Evolutionary conservation across 139 green algal genomes (phyloP).

Genomic region (Yamagishiella unicocca): DNA sequence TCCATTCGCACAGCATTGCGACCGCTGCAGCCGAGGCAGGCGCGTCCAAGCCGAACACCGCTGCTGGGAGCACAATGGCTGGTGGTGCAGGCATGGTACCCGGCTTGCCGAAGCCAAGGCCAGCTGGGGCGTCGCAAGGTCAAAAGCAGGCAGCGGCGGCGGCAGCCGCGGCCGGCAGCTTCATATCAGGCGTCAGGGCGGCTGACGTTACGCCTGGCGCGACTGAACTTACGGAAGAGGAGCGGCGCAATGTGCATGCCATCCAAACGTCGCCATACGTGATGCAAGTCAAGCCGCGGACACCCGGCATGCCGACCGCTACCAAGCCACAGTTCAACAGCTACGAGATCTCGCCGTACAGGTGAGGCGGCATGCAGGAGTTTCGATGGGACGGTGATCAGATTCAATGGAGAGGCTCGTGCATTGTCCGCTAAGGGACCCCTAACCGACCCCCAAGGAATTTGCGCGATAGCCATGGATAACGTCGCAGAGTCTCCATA

Average conservation of each 20-base stretch:
- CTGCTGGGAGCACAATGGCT: neutral
- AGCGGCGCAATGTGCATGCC: conserved; percentile 59
- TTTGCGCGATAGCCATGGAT: no score
- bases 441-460: no score
- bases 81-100: neutral
- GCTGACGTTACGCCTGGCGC: neutral
- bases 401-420: no score
- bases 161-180: neutral
- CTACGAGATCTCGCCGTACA: conserved; percentile 90
- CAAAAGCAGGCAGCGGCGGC: neutral
- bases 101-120: neutral
- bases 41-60: neutral
- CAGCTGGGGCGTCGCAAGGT: neutral
- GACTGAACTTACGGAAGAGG: conserved; percentile 48
- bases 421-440: no score
- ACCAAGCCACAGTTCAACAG: conserved; percentile 20
- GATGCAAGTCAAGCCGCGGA: conserved; percentile 57
- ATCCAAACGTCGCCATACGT: conserved; percentile 68
- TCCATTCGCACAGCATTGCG: neutral
- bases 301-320: conserved; percentile 33
- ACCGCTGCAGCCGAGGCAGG: neutral
- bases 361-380: no score
- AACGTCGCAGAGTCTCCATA: no score
- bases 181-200: neutral
- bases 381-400: no score